Evolutionary conservation across 257 asterid species (phyloP).

Genomic region (Jacaranda copaia): DNA sequence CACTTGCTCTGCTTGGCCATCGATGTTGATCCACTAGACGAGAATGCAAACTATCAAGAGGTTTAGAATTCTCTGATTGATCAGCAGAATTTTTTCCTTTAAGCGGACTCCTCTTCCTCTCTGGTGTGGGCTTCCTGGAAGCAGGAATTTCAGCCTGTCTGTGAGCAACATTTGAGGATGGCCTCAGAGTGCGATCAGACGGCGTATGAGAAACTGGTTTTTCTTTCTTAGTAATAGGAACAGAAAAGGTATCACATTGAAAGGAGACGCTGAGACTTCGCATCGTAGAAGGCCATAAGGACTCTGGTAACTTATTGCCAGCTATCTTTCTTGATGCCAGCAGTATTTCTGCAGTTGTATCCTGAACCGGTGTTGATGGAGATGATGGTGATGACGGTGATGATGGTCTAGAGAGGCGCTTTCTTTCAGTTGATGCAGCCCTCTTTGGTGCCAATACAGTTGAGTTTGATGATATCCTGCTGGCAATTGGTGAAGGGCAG

Average conservation of each 20-base stretch:
- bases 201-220: slow-evolving; percentile 56
- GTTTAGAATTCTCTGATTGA: slow-evolving; percentile 84
- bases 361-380: slow-evolving; percentile 77
- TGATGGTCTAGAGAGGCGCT: slow-evolving; percentile 60
- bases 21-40: slow-evolving; percentile 78
- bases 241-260: slow-evolving; percentile 65
- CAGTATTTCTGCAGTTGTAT: slow-evolving; percentile 56
- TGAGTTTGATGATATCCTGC: slow-evolving; percentile 51
- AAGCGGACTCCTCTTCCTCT: slow-evolving; percentile 72
- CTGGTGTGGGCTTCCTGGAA: slow-evolving; percentile 76
- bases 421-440: slow-evolving; percentile 78
- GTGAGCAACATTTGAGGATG: slow-evolving; percentile 61
- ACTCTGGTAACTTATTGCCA: slow-evolving; percentile 68
- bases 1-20: slow-evolving; percentile 78
- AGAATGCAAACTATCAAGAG: slow-evolving; percentile 59
- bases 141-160: slow-evolving; percentile 54
- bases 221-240: slow-evolving; percentile 69
- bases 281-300: slow-evolving; percentile 85
- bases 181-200: slow-evolving; percentile 63
- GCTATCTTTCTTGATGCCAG: slow-evolving; percentile 55
- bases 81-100: slow-evolving; percentile 68
- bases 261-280: slow-evolving; percentile 80
- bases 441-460: slow-evolving; percentile 59
- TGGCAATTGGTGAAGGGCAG: slow-evolving; percentile 60
- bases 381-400: slow-evolving; percentile 46